Conservation (phyloP, 495 filamentous ascomycete genomes). For the Talaromyces nanjingensis region DNA sequence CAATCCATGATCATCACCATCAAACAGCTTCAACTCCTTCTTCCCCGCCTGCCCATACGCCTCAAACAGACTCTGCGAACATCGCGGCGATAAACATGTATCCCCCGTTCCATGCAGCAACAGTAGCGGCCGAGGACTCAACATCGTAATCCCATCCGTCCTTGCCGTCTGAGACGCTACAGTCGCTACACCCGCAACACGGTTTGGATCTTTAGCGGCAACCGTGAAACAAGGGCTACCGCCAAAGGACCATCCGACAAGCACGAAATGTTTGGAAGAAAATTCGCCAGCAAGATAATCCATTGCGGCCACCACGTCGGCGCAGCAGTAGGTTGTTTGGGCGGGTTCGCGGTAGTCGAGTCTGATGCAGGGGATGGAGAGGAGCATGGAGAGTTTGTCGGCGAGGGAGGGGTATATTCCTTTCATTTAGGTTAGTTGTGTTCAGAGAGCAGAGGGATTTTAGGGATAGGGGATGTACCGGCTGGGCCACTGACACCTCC, state of each 20-base stretch:
- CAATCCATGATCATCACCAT: constrained; percentile 35
- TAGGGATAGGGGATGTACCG: constrained; percentile 13
- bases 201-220: constrained; percentile 21
- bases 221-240: constrained; percentile 32
- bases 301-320: constrained; percentile 31
- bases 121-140: constrained; percentile 27
- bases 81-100: constrained; percentile 20
- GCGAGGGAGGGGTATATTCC: constrained; percentile 34
- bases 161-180: constrained; percentile 56
- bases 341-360: constrained; percentile 38
- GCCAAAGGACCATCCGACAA: constrained; percentile 42
- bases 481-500: constrained; percentile 37
- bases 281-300: constrained; percentile 27
- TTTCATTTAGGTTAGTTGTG: background rate
- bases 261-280: constrained; percentile 25
- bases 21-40: constrained; percentile 31
- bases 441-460: background rate
- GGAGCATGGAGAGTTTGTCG: constrained; percentile 32
- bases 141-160: constrained; percentile 78
- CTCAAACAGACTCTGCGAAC: constrained; percentile 29
- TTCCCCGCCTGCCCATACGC: constrained; percentile 27
- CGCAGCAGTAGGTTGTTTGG: constrained; percentile 22
- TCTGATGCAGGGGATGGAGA: constrained; percentile 30
- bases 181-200: constrained; percentile 30
- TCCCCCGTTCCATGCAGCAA: constrained; percentile 34